Percentiles rank a stretch among this genome's conserved stretches.
phyloP scores from a whole-genome alignment of 306 rosid genomes.

The Myrica gale region DNA sequence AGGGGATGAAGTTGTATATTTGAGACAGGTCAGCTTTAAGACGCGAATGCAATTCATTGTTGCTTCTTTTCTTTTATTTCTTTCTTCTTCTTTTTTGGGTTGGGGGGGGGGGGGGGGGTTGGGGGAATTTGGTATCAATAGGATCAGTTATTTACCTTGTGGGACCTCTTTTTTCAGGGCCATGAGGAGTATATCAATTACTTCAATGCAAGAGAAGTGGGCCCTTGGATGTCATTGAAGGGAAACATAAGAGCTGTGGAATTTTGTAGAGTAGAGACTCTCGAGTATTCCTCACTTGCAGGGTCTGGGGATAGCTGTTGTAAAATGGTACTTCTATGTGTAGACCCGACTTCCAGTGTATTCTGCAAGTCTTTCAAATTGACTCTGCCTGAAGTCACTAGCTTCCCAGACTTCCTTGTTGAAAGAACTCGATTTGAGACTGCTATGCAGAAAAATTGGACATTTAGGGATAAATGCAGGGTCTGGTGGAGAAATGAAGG shows the following conservation, averaged over 20 bases:
- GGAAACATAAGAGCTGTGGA: conserved; percentile 72
- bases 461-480: conserved; percentile 84
- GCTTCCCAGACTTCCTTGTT: conserved; percentile 95
- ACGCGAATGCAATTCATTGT: conserved; percentile 22
- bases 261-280: conserved; percentile 65
- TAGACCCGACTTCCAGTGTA: conserved; percentile 67
- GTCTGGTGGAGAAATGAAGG: conserved; percentile 98
- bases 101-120: neutral
- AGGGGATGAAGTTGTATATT: conserved; percentile 89
- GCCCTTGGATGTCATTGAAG: conserved; percentile 67
- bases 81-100: neutral
- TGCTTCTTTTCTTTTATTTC: neutral
- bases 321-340: conserved; percentile 76
- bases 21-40: conserved; percentile 71
- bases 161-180: conserved; percentile 60
- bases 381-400: conserved; percentile 82
- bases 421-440: conserved; percentile 78
- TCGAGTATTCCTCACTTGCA: conserved; percentile 70
- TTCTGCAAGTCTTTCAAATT: conserved; percentile 59
- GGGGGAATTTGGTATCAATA: conserved; percentile 4
- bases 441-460: conserved; percentile 82
- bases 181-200: conserved; percentile 82
- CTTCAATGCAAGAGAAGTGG: conserved; percentile 55
- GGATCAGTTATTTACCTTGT: conserved; percentile 14
- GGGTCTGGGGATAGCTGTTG: conserved; percentile 99